Base-by-base conservation (phyloP, 2,329 filamentous ascomycete genomes). In the Fusarium sublunatum region DNA sequence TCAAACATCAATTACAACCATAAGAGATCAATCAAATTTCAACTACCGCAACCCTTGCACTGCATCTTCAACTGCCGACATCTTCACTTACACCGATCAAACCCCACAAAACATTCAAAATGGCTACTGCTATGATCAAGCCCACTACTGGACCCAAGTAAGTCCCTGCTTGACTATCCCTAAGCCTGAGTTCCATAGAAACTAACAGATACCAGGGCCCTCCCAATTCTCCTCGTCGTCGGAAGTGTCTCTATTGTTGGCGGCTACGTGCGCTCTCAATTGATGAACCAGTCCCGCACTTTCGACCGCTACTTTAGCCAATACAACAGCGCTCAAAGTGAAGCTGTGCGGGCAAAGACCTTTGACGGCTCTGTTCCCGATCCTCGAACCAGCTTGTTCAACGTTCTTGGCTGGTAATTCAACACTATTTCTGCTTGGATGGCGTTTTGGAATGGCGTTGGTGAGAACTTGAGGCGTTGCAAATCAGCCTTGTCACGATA, bases 291-390 rank as follows among this genome's bases (percentile, higher is more conserved):
- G 25, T 70, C 68, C 4, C 50, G 59, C 39, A 67, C 53, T 5
- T 70, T 70, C 36, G 68, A 70, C 28, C 61, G 68, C 39, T 69
- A 58, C 34, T 70, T 70, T 40, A 58, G 54, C 22, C 56, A 69
- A 19, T 70, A 70, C 46, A 70, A 70, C 68, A 70, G 39, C 26
- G 41, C 41, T 9, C 47, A 62, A 31, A 70, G 68, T 46, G 68
- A 70, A 15, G 49, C 53, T 12, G 57, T 40, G 42, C 51, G 68
- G 29, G 60, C 52, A 50, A 65, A 63, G 48, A 52, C 66, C 1
- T 70, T 70, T 13, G 19, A 61, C 7, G 68, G 68, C 1, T 54
- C 64, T 42, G 64, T 68, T 4, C 66, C 69, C 11, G 68, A 70
- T 28, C 64, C 64, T 7, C 61, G 68, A 51, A 68, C 66, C 40